A percentile compares a stretch with the other conserved stretches of the same genome.
These are phyloP conservation scores for Lactuca sativa DNA, from an alignment of 129 eudicot genomes.

Conservation along the genomic window DNA sequence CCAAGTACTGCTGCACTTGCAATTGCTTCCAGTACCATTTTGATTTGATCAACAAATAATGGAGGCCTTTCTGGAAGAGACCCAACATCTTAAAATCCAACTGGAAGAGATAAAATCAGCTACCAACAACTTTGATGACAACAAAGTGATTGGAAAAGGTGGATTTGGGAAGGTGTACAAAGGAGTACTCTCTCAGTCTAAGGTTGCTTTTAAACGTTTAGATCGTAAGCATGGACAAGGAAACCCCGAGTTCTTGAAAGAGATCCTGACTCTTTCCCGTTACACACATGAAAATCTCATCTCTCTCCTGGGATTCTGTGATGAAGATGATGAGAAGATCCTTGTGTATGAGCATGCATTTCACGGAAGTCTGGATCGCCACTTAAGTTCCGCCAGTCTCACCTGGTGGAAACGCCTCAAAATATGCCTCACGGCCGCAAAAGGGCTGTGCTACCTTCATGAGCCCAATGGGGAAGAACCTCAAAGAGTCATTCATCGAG, in stretches of 20 bases:
- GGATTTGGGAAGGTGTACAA: background rate
- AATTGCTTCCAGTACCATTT: background rate
- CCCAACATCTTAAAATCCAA: background rate
- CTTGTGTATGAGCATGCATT: background rate
- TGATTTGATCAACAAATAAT: background rate
- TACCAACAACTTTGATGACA: background rate
- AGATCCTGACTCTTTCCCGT: background rate
- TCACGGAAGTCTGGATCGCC: background rate
- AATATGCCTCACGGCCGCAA: background rate
- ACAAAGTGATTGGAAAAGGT: background rate
- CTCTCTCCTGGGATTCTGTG: background rate
- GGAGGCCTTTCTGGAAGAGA: background rate
- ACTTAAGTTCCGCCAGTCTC: background rate
- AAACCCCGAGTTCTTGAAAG: background rate
- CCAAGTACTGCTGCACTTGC: background rate
- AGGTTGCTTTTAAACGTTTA: background rate
- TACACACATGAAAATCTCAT: background rate
- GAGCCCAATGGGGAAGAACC: background rate
- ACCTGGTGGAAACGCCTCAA: background rate
- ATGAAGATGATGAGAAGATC: background rate
- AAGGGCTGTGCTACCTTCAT: background rate
- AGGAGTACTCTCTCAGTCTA: background rate
- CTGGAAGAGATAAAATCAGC: background rate
- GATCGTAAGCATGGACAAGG: background rate
- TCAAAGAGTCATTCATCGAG: background rate